Evolutionary conservation across 202 grass and related monocot genomes (phyloP).

Genomic region (Setaria viridis): DNA sequence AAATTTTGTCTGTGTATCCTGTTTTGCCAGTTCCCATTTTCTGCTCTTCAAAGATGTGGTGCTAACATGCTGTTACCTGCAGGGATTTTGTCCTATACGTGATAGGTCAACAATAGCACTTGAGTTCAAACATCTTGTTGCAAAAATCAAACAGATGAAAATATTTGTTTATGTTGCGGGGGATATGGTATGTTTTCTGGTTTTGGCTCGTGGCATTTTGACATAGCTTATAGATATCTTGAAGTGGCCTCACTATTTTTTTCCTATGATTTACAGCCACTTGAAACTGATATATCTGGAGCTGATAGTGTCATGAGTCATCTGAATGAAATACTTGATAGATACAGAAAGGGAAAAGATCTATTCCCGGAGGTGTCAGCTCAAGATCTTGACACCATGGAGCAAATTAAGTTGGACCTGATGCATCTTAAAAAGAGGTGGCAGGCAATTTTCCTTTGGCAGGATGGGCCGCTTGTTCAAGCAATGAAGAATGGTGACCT

Average conservation of each 20-base stretch:
- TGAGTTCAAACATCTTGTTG: slow-evolving; percentile 75
- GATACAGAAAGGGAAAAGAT: slow-evolving; percentile 52
- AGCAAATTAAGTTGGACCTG: slow-evolving; percentile 75
- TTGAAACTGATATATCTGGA: slow-evolving; percentile 79
- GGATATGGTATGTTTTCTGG: slow-evolving; percentile 59
- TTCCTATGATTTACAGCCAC: slow-evolving; percentile 49
- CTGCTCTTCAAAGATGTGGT: slow-evolving; percentile 8
- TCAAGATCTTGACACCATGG: slow-evolving; percentile 65
- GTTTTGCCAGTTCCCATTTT: slow-evolving; percentile 37
- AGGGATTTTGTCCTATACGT: slow-evolving; percentile 94
- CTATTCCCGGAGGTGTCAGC: slow-evolving; percentile 50
- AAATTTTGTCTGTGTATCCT: slow-evolving; percentile 31
- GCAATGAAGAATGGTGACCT: slow-evolving; percentile 94
- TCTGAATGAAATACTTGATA: slow-evolving; percentile 65
- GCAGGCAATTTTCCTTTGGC: slow-evolving; percentile 89
- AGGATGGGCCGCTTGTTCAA: slow-evolving; percentile 95
- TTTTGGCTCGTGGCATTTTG: slow-evolving; percentile 21
- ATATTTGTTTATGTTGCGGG: slow-evolving; percentile 58
- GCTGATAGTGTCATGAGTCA: slow-evolving; percentile 55
- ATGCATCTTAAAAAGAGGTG: slow-evolving; percentile 78
- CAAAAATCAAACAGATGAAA: slow-evolving; percentile 63
- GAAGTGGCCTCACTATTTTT: slow-evolving; percentile 28
- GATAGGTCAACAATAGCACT: slow-evolving; percentile 83
- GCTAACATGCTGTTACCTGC: slow-evolving; percentile 44
- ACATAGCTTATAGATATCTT: not conserved